Conservation (phyloP, 768 basidiomycete genomes). For the Plicaturopsis crispa region DNA sequence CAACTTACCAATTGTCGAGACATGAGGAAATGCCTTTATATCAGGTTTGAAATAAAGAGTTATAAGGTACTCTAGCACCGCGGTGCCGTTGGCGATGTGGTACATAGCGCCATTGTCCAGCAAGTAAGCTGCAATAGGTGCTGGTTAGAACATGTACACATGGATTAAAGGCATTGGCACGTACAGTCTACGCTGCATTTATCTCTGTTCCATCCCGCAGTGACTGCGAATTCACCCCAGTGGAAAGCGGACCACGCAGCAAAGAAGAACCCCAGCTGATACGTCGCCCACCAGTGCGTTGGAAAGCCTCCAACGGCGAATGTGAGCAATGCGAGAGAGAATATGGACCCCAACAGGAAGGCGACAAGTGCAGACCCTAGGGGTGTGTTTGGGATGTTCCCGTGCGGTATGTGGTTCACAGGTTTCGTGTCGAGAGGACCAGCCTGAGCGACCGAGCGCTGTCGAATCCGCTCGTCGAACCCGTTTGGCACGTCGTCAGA, state of each 20-base stretch:
- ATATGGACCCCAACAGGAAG: constrained; percentile 75
- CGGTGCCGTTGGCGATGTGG: constrained; percentile 74
- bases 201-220: constrained; percentile 90
- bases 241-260: constrained; percentile 86
- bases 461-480: constrained; percentile 37
- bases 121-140: constrained; percentile 63
- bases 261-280: constrained; percentile 77
- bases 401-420: constrained; percentile 27
- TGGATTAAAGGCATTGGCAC: too few relatives aligned
- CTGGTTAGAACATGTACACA: constrained; percentile 8
- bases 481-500: constrained; percentile 20
- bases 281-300: constrained; percentile 54
- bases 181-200: constrained; percentile 91
- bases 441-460: constrained; percentile 25
- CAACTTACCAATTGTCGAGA: constrained; percentile 50
- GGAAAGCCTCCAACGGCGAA: constrained; percentile 40
- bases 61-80: constrained; percentile 73
- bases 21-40: constrained; percentile 49
- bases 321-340: constrained; percentile 47
- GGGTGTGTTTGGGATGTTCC: constrained; percentile 84
- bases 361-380: constrained; percentile 71
- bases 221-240: constrained; percentile 90
- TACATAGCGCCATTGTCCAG: constrained; percentile 86
- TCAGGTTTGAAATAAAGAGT: constrained; percentile 60
- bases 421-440: constrained; percentile 54